Evolutionary conservation across 2,329 filamentous ascomycete species (phyloP).

Genomic region (Immersiporthe knoxdaviesiana): DNA sequence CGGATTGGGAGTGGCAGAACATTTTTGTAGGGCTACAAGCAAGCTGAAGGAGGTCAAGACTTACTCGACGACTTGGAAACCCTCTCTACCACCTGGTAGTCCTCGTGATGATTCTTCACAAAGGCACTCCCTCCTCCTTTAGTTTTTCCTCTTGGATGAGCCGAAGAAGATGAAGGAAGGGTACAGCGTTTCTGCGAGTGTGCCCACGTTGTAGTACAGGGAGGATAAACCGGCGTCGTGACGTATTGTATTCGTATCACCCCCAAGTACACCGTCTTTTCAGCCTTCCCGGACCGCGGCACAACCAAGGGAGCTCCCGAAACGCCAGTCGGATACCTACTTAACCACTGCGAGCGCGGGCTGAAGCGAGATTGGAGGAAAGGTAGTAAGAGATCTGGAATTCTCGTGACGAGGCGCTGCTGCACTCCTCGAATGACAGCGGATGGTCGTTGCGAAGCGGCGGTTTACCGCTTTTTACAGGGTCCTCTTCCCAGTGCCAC

Average conservation of each 20-base stretch:
- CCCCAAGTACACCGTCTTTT: neutral
- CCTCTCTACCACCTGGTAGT: neutral
- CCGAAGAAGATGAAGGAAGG: neutral
- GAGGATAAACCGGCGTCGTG: neutral
- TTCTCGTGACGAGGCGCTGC: neutral
- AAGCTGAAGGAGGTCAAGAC: neutral
- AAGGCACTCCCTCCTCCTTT: neutral
- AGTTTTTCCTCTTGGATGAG: neutral
- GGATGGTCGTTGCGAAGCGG: neutral
- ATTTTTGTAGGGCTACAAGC: neutral
- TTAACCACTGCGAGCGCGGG: neutral
- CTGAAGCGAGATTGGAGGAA: neutral
- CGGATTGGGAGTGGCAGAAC: neutral
- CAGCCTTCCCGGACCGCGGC: neutral
- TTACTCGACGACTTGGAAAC: conserved; percentile 1
- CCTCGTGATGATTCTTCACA: neutral
- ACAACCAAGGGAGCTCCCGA: neutral
- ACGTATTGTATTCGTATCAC: conserved; percentile 1
- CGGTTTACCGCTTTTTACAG: conserved; percentile 7
- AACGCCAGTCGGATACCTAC: neutral
- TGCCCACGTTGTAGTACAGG: neutral
- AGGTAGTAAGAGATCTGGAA: neutral
- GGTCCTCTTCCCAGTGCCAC: neutral
- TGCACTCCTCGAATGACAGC: neutral
- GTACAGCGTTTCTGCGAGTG: neutral